These are phyloP conservation scores for Dioscorea alata DNA, from an alignment of 106 monocot species.

Conservation along the genomic window DNA sequence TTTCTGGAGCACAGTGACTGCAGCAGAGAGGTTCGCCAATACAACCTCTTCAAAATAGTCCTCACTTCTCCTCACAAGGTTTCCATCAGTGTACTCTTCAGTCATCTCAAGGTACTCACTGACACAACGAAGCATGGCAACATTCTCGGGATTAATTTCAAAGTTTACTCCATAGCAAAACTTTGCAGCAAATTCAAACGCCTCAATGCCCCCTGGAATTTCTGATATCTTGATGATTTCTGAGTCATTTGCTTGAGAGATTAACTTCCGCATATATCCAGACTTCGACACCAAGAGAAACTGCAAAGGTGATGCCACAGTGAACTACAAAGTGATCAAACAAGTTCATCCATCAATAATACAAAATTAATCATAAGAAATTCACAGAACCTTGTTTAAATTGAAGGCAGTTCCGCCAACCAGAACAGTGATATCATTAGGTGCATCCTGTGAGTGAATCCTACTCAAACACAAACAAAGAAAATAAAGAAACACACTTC, in stretches of 20 bases:
- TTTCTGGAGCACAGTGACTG: constrained; percentile 56
- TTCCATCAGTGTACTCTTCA: constrained; percentile 52
- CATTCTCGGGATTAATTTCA: constrained; percentile 50
- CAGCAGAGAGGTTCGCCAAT: constrained; percentile 35
- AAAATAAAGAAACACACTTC: background rate
- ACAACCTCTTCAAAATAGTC: constrained; percentile 52
- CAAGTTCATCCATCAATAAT: background rate
- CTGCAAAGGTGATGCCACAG: constrained; percentile 23
- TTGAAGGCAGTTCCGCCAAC: constrained; percentile 50
- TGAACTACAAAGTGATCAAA: background rate
- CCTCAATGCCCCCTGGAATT: constrained; percentile 66
- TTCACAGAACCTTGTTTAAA: constrained; percentile 58
- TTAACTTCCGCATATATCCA: constrained; percentile 46
- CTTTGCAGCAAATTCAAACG: constrained; percentile 61
- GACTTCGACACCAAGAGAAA: constrained; percentile 59
- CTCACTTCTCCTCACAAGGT: constrained; percentile 52
- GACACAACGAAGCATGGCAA: constrained; percentile 68
- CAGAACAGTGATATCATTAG: constrained; percentile 56
- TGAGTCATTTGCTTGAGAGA: constrained; percentile 23
- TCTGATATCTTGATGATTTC: constrained; percentile 46
- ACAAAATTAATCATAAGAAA: background rate
- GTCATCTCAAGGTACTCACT: constrained; percentile 86
- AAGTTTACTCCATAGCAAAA: constrained; percentile 70
- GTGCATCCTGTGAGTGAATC: constrained; percentile 67
- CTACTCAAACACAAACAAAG: constrained; percentile 18